Evolutionary conservation across 1,284 basidiomycete genomes (phyloP), one percentile per base, ranked within the genome.

Genomic region (Leccinum fallax): DNA sequence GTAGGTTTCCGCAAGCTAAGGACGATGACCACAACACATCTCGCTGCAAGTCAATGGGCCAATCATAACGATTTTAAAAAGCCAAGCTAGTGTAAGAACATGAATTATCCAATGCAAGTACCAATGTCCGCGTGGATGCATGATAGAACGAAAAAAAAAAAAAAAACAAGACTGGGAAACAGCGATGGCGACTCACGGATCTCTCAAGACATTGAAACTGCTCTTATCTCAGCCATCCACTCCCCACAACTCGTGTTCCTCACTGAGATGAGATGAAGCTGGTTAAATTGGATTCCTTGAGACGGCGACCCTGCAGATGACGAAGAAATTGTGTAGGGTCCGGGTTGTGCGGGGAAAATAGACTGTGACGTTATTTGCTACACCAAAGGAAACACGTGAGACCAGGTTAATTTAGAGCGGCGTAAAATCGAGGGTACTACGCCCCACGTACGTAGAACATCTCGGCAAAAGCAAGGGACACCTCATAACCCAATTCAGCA

Each of bases 381-480:
- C 19, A 60, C 19, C 48, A 46, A 26, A 53, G 19, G 9, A 11
- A 48, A 38, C 28, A 15, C 2, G 55, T 71, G 53, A 66, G 61
- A 55, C 46, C 51, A 19, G 26, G 11, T 30, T 52, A 15, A 4
- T 19, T 24, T 40, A 28, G 8, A 56, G 55, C 13, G 55, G 54
- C 11, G 21, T 51, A 38, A 38, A 48, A 54, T 26, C 9, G 34
- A n/a, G 30, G 34, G 19, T 36, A 36, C 6, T 21, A 21, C 19
- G 26, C 43, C 19, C 19, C 7, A 69, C 72, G 60, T 67, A 74
- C 72, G 36, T 65, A 72, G 62, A 74, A 64, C 26, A 71, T 70
- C 30, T 72, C 72, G 55, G 71, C 71, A 66, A 71, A 71, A 8
- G 72, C 71, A 54, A 73, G 66, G 38, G 70, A 68, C 43, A 71